These are phyloP conservation scores for Cystofilobasidium bisporidii DNA, from an alignment of 768 basidiomycete species.

Conservation along the genomic window DNA sequence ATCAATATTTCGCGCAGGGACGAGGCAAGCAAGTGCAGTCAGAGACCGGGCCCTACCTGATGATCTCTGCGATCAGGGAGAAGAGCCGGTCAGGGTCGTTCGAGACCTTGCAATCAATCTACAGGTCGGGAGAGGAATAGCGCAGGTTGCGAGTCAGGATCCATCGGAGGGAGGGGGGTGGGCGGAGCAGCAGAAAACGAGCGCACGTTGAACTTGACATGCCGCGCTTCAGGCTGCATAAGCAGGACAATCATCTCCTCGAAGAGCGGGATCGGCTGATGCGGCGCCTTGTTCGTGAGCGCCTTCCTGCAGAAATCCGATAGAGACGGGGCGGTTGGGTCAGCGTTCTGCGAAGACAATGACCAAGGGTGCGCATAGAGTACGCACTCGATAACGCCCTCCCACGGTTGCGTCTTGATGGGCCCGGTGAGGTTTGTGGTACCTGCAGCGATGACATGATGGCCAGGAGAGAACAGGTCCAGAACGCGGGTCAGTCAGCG, in stretches of 20 bases:
- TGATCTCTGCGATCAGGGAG: conserved; percentile 59
- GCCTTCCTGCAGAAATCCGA: conserved; percentile 65
- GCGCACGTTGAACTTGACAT: conserved; percentile 43
- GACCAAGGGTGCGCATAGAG: not conserved
- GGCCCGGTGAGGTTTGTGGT: conserved; percentile 69
- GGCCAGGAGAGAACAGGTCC: not conserved
- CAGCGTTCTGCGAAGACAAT: not conserved
- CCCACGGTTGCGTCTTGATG: conserved; percentile 61
- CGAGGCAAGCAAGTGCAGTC: no score
- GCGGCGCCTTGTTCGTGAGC: conserved; percentile 66
- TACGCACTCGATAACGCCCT: conserved; percentile 46
- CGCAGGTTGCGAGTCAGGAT: no score
- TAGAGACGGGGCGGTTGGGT: not conserved
- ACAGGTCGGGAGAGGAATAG: conserved; percentile 47
- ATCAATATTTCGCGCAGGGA: no score
- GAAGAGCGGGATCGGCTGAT: conserved; percentile 83
- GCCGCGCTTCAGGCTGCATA: conserved; percentile 49
- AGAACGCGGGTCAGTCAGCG: no score
- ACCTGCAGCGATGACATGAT: not conserved
- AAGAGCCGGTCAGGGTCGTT: conserved; percentile 85
- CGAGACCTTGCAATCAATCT: conserved; percentile 88
- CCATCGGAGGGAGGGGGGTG: no score
- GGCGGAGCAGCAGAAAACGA: not conserved
- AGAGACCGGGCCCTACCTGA: conserved; percentile 36
- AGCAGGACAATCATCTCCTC: conserved; percentile 67